Conservation (phyloP, 306 rosid species). For the Prunus campanulata region DNA sequence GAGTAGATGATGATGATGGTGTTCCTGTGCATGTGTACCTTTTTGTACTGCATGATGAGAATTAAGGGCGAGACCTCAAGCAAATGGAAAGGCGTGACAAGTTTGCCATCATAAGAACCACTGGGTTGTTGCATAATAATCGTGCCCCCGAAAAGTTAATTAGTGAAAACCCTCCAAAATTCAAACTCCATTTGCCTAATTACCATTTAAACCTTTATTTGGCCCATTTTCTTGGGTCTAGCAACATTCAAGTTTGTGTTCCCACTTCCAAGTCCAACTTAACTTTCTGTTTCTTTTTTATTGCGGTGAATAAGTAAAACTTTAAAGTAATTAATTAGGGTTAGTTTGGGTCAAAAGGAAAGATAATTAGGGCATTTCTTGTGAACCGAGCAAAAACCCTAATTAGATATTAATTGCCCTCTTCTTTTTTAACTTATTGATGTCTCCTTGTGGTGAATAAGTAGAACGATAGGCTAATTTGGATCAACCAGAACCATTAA, state of each 20-base stretch:
- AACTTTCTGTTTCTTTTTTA: background rate
- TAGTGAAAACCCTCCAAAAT: slow-evolving; percentile 2
- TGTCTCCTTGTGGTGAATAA: background rate
- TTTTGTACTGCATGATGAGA: slow-evolving; percentile 37
- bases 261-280: slow-evolving; percentile 14
- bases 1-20: slow-evolving; percentile 25
- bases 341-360: background rate
- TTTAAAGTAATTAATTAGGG: background rate
- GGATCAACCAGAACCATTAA: too few species aligned
- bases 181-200: background rate
- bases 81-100: slow-evolving; percentile 49
- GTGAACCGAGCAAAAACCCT: background rate
- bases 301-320: background rate
- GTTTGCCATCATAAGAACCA: slow-evolving; percentile 55
- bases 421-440: background rate
- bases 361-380: background rate
- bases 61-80: slow-evolving; percentile 32
- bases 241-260: slow-evolving; percentile 20
- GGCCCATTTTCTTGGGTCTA: slow-evolving; percentile 2
- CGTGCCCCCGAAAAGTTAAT: slow-evolving; percentile 17
- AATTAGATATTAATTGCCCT: too few species aligned
- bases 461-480: too few species aligned
- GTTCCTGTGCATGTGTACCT: slow-evolving; percentile 30
- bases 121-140: slow-evolving; percentile 48
- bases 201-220: background rate